Evolutionary conservation across 176 grass and related monocot species (phyloP), one percentile per base, ranked within the genome.

Genomic region (Rhynchospora breviuscula): DNA sequence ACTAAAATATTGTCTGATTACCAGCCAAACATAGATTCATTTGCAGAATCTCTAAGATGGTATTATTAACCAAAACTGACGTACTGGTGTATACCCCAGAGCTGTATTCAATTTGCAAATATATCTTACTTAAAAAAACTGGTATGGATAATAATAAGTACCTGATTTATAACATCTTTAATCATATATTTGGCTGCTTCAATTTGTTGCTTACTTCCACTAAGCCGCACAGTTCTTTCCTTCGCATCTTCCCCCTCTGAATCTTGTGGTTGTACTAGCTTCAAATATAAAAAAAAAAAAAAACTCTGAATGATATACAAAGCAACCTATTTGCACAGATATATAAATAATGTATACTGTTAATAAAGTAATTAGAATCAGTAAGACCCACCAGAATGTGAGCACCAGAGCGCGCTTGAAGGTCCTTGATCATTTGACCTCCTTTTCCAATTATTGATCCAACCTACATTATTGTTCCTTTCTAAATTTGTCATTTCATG

Each of bases 401-500:
- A 90, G 93, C 93, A 82, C 97, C 97, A 31, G 97, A 99, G 88
- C 88, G 89, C 18, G 88, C 88, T 77, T 99, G 96, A 49, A 99
- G 71, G 59, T 85, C 91, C 87, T 95, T 95, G 68, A 99, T 99
- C 79, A 91, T 93, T 66, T 99, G 91, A 0, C 96, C 96, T 2
- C 93, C 93, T 89, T 99, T 99, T 83, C 97, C 97, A 25, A 99
- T 99, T 46, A 99, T 89, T 35, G 91, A 79, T 84, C 97, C 91
- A 87, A 99, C 93, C 96, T 99, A 78, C 8, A 80, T 19, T 54
- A 45, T 84, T 52, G 35, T 62, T 52, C n/a, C 23, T 72, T 85
- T 46, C 19, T 59, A 78, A 79, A 85, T 53, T 40, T 73, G 56
- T 73, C 26, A 69, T 46, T 59, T 12, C 62, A 84, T 10, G 25